A percentile compares a stretch with the other conserved stretches of the same genome.
These are phyloP conservation scores for Lolium rigidum DNA, from an alignment of 176 grass and related monocot genomes.

Conservation along the genomic window DNA sequence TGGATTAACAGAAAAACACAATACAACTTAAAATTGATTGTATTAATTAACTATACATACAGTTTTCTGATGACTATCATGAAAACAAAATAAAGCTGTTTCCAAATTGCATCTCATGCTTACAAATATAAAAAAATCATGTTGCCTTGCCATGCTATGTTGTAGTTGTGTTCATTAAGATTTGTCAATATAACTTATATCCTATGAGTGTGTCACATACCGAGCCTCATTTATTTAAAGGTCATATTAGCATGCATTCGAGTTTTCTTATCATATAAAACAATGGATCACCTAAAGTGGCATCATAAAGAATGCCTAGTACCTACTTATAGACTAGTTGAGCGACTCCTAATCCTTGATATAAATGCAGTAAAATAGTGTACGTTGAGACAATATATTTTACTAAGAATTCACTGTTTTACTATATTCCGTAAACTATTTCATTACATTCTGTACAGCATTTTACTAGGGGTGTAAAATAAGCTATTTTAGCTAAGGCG, in stretches of 20 bases:
- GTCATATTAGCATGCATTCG: too few relatives aligned
- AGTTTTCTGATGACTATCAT: neutral
- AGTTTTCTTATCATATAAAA: too few relatives aligned
- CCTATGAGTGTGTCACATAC: neutral
- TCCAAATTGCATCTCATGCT: neutral
- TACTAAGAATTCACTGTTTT: neutral
- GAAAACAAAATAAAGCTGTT: neutral
- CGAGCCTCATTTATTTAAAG: too few relatives aligned
- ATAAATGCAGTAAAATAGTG: neutral
- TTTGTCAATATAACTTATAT: neutral
- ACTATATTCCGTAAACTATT: neutral
- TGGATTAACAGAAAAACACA: constrained; percentile 24
- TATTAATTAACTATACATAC: neutral
- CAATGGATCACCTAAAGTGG: neutral
- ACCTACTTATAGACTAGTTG: too few relatives aligned
- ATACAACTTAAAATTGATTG: neutral
- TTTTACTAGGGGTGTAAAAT: neutral
- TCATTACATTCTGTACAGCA: neutral
- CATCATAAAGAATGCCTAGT: neutral
- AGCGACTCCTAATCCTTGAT: neutral
- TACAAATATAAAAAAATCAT: neutral
- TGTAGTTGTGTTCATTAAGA: constrained; percentile 13
- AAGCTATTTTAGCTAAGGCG: neutral
- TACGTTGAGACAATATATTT: neutral
- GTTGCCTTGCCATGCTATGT: neutral